A percentile compares a stretch with the other conserved stretches of the same genome.
These are phyloP conservation scores for Solanum chilense DNA, from an alignment of 257 asterid species.

Conservation along the genomic window DNA sequence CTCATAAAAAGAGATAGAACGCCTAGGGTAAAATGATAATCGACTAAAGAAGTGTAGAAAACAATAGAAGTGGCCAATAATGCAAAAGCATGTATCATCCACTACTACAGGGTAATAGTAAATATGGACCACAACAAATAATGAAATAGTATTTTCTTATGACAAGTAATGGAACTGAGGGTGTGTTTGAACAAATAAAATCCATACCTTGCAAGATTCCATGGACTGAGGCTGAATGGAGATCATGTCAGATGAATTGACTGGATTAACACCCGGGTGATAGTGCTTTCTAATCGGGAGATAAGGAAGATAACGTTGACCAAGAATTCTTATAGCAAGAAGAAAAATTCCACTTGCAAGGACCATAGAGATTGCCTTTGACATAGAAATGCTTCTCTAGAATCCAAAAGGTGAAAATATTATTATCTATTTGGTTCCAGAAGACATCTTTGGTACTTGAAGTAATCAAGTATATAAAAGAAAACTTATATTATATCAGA, in stretches of 20 bases:
- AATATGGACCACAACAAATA: neutral
- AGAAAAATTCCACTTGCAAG: conserved; percentile 59
- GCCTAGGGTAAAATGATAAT: neutral
- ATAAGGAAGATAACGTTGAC: conserved; percentile 36
- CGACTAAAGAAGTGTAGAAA: neutral
- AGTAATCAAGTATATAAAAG: neutral
- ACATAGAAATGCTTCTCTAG: conserved; percentile 50
- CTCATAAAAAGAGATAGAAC: neutral
- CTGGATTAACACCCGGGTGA: conserved; percentile 20
- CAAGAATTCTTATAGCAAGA: conserved; percentile 39
- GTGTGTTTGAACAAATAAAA: neutral
- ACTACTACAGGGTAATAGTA: neutral
- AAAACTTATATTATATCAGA: neutral
- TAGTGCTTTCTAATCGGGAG: conserved; percentile 26
- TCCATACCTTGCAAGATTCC: conserved; percentile 44
- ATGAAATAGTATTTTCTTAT: neutral
- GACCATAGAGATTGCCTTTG: conserved; percentile 34
- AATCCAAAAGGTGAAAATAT: conserved; percentile 8
- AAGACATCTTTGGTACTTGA: neutral
- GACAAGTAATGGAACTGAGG: neutral
- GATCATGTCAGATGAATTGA: conserved; percentile 19
- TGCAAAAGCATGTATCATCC: neutral
- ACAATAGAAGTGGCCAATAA: neutral
- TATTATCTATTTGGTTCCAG: neutral
- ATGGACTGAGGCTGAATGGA: conserved; percentile 23